phyloP scores from a whole-genome alignment of 2,329 filamentous ascomycete genomes.

The Chaetomiaceae sp. region DNA sequence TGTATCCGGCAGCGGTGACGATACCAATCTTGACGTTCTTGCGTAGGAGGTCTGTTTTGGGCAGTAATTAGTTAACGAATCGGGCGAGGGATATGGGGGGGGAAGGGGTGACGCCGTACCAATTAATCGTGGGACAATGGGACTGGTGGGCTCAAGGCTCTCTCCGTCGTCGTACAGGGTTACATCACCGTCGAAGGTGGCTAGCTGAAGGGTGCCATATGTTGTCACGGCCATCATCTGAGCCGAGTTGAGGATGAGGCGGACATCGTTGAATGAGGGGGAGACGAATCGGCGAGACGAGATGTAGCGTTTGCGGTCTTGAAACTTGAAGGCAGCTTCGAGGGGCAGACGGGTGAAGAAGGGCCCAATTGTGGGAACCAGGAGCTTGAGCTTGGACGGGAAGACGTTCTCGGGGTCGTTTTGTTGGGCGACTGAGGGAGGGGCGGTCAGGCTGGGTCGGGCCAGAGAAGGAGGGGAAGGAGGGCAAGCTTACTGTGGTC shows the following conservation, averaged over 20 bases:
- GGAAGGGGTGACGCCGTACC: constrained; percentile 24
- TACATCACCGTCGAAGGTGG: constrained; percentile 97
- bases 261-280: constrained; percentile 94
- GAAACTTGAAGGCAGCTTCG: constrained; percentile 85
- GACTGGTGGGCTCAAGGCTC: constrained; percentile 68
- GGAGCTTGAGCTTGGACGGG: constrained; percentile 84
- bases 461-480: background rate
- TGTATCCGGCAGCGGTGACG: constrained; percentile 94
- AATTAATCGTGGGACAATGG: constrained; percentile 64
- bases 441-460: background rate
- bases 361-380: constrained; percentile 85
- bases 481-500: constrained; percentile 66
- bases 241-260: constrained; percentile 88
- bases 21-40: constrained; percentile 84
- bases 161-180: constrained; percentile 91
- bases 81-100: background rate
- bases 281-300: constrained; percentile 89
- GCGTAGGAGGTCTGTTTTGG: constrained; percentile 57
- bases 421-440: constrained; percentile 72
- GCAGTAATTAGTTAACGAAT: background rate
- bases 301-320: constrained; percentile 81
- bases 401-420: constrained; percentile 52
- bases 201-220: constrained; percentile 67
- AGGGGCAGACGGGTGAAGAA: constrained; percentile 89
- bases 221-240: constrained; percentile 88